Evolutionary conservation across 371 early-diverging fungal species (phyloP), one percentile per base, ranked within the genome.

Genomic region (Dichotomocladium elegans): DNA sequence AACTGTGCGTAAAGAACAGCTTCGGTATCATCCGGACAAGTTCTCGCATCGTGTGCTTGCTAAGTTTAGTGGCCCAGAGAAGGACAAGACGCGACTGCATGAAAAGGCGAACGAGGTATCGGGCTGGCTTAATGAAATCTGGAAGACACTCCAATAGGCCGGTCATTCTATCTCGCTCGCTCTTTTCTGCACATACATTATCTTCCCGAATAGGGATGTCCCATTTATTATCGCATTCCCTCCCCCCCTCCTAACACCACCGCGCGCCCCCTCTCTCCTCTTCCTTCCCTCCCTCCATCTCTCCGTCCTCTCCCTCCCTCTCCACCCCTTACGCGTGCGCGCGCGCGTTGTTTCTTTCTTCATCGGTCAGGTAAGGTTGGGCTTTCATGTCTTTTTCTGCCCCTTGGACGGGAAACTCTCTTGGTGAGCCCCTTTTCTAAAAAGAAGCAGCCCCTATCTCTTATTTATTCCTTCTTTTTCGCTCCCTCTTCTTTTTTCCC

Each of bases 1-100:
- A 44, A 45, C 27, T 15, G 54, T 77, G n/a, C 68, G 77, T 17
- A 63, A 63, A 46, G 77, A 70, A 41, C 73, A 73, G 37, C 42
- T 64, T 9, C 53, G 69, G 15, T 77, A 72, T 47, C 77, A 77
- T 43, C 77, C 77, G 0, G 77, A 77, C 15, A 77, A 77, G 37
- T 73, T 77, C 47, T 59, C 65, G 26, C 66, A 66, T 29, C 58
- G 63, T 19, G 59, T 73, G 0, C 51, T 64, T 17, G 45, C 41
- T 17, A 58, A 52, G 30, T 68, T 76, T 26, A 41, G 65, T 34
- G 64, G 64, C 41, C 41, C 62, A 4, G 66, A 60, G 11, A 57
- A 58, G 21, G 72, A 72, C 31, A 51, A 46, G 24, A 45, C 61
- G 9, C 53, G 53, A 10, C 30, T 75, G 6, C 27, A 51, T 10